Evolutionary conservation across 805 yeast genomes (phyloP), one percentile per base, ranked within the genome.

Genomic region (Spathaspora gorwiae): DNA sequence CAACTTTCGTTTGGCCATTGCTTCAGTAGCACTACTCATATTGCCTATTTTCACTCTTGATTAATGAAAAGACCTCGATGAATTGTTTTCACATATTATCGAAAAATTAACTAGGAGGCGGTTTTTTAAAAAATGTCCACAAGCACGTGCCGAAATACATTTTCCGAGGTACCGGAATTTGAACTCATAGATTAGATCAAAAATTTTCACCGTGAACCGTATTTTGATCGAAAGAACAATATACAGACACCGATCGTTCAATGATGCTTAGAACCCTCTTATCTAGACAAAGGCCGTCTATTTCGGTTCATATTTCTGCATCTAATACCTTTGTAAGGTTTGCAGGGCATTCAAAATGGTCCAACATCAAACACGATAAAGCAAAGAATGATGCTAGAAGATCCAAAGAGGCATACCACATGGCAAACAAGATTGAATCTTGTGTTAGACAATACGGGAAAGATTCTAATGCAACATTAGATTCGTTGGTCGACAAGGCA

Each of bases 281-380:
- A 9, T 11, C 32, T 29, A 29, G 6, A 29, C 32, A 5, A 11
- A 9, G 3, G 12, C 32, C 32, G 12, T 29, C 12, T 11, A 3
- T 5, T 29, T 9, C 12, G 3, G 12, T 11, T 29, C 9, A 11
- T 29, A 11, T 51, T 19, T 24, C 35, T 11, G 12, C 5, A 10
- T 44, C 64, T 37, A 60, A 54, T 47, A 41, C 53, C 26, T 13
- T 55, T 34, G 3, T 42, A 1, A 35, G 52, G 1, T 46, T 49
- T n/a, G 81, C 89, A 0, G 99, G 99, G 1, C 99, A 92, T 64
- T 84, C 88, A 33, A 92, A 90, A 65, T 92, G 99, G 99, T 87
- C 95, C 37, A 88, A 87, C 40, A 92, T 94, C 54, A 86, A 90
- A 59, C 97, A 90, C 60, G 94, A 87, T 60, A 92, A 92, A 66